phyloP scores from a whole-genome alignment of 345 rosid genomes.

The Hibiscus syriacus region DNA sequence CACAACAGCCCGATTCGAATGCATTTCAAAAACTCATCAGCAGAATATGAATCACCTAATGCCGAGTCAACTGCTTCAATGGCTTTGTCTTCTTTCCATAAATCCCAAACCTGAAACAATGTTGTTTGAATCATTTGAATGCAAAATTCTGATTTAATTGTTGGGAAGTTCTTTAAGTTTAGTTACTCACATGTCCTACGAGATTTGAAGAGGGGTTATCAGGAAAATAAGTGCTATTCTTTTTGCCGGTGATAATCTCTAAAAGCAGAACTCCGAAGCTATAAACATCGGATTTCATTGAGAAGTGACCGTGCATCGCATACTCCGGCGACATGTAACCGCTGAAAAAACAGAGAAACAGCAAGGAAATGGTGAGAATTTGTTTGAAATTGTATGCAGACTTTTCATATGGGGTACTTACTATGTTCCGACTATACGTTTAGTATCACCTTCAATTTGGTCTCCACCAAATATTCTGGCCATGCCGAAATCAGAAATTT shows the following conservation, averaged over 20 bases:
- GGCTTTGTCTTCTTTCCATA: constrained; percentile 33
- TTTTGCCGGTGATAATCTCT: constrained; percentile 51
- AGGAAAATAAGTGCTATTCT: constrained; percentile 17
- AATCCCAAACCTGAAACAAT: constrained; percentile 42
- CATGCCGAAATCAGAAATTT: constrained; percentile 60
- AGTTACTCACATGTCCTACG: constrained; percentile 44
- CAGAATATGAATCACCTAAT: constrained; percentile 17
- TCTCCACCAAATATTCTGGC: constrained; percentile 48
- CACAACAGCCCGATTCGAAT: constrained; percentile 55
- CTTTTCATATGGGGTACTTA: constrained; percentile 15
- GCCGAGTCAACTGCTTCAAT: constrained; percentile 27
- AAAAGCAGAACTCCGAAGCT: constrained; percentile 47
- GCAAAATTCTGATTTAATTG: neutral
- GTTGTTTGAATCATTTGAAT: neutral
- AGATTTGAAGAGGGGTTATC: constrained; percentile 22
- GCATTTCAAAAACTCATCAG: constrained; percentile 32
- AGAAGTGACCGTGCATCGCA: constrained; percentile 45
- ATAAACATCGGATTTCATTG: neutral
- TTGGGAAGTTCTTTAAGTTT: neutral
- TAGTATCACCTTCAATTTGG: constrained; percentile 44
- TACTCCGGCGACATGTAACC: constrained; percentile 64
- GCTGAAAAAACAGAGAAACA: constrained; percentile 17
- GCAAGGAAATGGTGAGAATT: neutral
- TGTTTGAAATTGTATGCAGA: neutral
- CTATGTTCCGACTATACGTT: constrained; percentile 62